phyloP scores from a whole-genome alignment of 352 stramenopile species.

The Peronospora destructor region DNA sequence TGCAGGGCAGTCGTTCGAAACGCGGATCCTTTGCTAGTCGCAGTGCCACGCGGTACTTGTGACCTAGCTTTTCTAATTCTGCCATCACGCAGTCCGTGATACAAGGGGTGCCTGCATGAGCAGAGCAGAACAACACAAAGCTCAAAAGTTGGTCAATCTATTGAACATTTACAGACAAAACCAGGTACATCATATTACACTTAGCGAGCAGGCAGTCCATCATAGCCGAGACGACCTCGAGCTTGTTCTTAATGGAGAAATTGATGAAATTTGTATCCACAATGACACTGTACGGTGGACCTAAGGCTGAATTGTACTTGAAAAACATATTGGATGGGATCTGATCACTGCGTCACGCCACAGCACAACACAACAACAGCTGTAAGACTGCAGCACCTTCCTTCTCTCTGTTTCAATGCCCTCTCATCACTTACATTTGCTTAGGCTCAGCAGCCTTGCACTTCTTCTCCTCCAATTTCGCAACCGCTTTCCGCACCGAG shows the following conservation, averaged over 20 bases:
- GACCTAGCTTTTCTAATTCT: conserved; percentile 98
- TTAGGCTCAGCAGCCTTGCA: conserved; percentile 87
- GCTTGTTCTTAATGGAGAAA: conserved; percentile 99
- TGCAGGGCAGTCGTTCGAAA: conserved; percentile 97
- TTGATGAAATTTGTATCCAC: conserved; percentile 99
- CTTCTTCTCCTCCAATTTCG: conserved; percentile 81
- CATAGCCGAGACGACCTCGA: conserved; percentile 98
- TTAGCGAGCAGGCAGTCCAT: conserved; percentile 99
- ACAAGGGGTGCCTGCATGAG: conserved; percentile 79
- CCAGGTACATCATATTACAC: conserved; percentile 54
- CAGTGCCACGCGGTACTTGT: conserved; percentile 94
- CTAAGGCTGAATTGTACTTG: conserved; percentile 98
- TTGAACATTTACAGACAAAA: not conserved
- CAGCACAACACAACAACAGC: conserved; percentile 8
- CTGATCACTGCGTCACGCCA: conserved; percentile 89
- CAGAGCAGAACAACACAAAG: not conserved
- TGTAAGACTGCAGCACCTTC: conserved; percentile 6
- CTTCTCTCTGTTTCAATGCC: not conserved
- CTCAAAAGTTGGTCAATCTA: not conserved
- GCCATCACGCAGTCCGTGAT: conserved; percentile 99
- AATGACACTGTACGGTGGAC: conserved; percentile 97
- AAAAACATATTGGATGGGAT: conserved; percentile 98
- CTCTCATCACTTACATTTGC: conserved; percentile 72
- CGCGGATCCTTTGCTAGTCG: conserved; percentile 95
- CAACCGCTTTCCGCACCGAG: conserved; percentile 64